A percentile compares a stretch with the other conserved stretches of the same genome.
Evolutionary conservation across 108 stramenopile genomes (phyloP).

Genomic region (Cylindrotheca closterium): DNA sequence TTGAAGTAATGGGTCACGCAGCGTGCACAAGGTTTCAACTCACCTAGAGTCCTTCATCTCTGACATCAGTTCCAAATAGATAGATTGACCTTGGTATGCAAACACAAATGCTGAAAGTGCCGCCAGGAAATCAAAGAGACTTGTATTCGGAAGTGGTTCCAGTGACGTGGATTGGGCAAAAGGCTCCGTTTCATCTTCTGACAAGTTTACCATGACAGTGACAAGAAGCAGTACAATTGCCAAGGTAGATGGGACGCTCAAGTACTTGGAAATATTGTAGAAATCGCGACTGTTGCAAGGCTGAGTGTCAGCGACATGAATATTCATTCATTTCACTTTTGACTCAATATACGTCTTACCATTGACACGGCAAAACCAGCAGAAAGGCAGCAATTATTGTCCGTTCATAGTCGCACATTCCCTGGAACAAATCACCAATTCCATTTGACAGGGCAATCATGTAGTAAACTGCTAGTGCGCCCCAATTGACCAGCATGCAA

Average conservation of each 20-base stretch:
- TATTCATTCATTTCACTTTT: too few species aligned
- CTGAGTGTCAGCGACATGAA: too few species aligned
- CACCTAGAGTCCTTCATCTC: neutral
- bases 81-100: constrained; percentile 11
- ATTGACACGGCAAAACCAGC: constrained; percentile 5
- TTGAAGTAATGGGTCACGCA: neutral
- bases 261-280: constrained; percentile 1
- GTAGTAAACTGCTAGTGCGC: constrained; percentile 7
- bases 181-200: neutral
- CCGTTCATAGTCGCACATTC: neutral
- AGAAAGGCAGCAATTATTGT: neutral
- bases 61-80: constrained; percentile 5
- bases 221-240: neutral
- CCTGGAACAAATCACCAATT: neutral
- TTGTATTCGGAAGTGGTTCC: neutral
- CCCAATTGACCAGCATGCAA: constrained; percentile 13
- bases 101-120: constrained; percentile 6
- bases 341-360: neutral
- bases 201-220: neutral
- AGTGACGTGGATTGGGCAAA: constrained; percentile 1
- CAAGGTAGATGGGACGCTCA: neutral
- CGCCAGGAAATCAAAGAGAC: neutral
- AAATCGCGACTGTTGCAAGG: constrained; percentile 3
- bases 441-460: constrained; percentile 1
- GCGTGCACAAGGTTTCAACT: neutral